A percentile compares a stretch with the other conserved stretches of the same genome.
Evolutionary conservation across 305 asterid species (phyloP).

Genomic region (Fraxinus latifolia): DNA sequence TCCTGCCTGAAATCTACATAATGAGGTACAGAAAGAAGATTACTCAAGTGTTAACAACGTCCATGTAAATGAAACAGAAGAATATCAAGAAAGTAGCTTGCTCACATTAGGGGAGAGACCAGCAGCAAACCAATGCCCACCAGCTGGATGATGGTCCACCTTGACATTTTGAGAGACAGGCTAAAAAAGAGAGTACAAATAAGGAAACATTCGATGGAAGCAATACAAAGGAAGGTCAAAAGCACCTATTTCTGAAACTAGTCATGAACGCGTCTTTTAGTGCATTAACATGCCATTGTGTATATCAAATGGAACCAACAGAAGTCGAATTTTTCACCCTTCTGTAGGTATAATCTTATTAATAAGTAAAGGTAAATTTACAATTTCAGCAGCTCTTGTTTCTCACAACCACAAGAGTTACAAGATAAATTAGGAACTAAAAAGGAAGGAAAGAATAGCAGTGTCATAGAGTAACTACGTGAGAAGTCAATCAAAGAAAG

Average conservation of each 20-base stretch:
- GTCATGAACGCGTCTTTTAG: not conserved
- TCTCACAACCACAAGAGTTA: constrained; percentile 15
- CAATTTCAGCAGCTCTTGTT: constrained; percentile 14
- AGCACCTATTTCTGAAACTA: not conserved
- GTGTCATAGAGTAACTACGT: not conserved
- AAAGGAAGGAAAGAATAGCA: constrained; percentile 12
- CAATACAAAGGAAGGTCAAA: constrained; percentile 14
- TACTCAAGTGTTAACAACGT: constrained; percentile 3
- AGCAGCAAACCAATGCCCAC: constrained; percentile 99
- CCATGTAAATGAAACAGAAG: constrained; percentile 19
- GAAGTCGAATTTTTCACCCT: not conserved
- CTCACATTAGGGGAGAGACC: constrained; percentile 99
- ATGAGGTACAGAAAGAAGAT: constrained; percentile 23
- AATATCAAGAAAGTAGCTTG: constrained; percentile 22
- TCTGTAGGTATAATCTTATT: not conserved
- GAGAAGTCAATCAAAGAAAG: constrained; percentile 21
- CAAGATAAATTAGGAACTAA: not conserved
- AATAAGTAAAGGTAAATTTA: constrained; percentile 6
- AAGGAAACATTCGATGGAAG: constrained; percentile 19
- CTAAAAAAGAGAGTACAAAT: constrained; percentile 37
- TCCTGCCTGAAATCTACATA: constrained; percentile 76
- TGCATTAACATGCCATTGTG: constrained; percentile 10
- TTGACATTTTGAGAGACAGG: constrained; percentile 79
- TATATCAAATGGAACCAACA: constrained; percentile 1
- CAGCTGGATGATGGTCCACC: constrained; percentile 97